These are phyloP conservation scores for Xylariales sp. DNA, from an alignment of 2,329 filamentous ascomycete species.

Conservation along the genomic window DNA sequence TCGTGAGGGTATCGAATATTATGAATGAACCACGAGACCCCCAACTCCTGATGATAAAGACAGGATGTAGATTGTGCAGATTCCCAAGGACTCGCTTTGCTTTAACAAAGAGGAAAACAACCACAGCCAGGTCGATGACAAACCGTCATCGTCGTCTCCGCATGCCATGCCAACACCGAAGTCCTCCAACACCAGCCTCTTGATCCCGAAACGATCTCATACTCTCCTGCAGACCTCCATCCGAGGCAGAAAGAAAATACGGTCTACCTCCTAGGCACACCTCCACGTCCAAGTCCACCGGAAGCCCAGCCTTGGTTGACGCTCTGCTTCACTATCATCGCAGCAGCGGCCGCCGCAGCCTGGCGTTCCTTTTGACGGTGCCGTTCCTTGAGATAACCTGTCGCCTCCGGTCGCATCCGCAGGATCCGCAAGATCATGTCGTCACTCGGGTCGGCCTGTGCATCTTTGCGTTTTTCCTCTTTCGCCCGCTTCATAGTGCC, in stretches of 20 bases:
- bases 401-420: conserved; percentile 89
- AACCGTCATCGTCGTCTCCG: too few species aligned
- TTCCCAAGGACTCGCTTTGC: too few species aligned
- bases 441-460: conserved; percentile 92
- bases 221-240: too few species aligned
- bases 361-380: conserved; percentile 92
- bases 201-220: too few species aligned
- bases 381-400: conserved; percentile 80
- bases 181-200: too few species aligned
- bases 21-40: too few species aligned
- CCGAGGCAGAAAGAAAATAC: background rate
- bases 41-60: too few species aligned
- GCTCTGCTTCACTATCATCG: conserved; percentile 92
- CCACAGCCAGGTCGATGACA: too few species aligned
- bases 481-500: conserved; percentile 96
- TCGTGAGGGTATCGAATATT: conserved; percentile 23
- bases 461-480: conserved; percentile 91
- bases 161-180: too few species aligned
- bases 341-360: conserved; percentile 82
- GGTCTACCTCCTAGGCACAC: conserved; percentile 44
- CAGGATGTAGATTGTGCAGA: too few species aligned
- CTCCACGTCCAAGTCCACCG: conserved; percentile 33
- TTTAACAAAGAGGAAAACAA: too few species aligned
- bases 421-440: conserved; percentile 97
- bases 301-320: conserved; percentile 55